These are phyloP conservation scores for Suillus sp. DNA, from an alignment of 768 basidiomycete species.

Conservation along the genomic window DNA sequence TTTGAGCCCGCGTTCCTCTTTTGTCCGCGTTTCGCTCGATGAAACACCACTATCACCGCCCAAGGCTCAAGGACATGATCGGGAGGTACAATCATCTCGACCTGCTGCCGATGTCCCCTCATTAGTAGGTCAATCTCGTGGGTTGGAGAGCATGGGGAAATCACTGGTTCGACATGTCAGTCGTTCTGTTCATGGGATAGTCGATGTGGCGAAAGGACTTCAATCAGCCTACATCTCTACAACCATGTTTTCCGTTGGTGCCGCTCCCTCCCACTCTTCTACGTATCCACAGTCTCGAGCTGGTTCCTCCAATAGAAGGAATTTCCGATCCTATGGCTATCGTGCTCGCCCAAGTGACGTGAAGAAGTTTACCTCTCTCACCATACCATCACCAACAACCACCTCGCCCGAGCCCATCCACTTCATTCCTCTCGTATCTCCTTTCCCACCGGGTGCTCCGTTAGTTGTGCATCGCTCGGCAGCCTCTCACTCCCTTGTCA, in stretches of 20 bases:
- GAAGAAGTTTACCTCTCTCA: slow-evolving; percentile 39
- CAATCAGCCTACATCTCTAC: slow-evolving; percentile 61
- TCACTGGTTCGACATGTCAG: slow-evolving; percentile 32
- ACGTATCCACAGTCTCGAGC: slow-evolving; percentile 22
- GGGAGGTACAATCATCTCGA: neutral
- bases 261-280: slow-evolving; percentile 23
- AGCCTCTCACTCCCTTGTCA: slow-evolving; percentile 41
- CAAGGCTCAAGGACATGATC: slow-evolving; percentile 1
- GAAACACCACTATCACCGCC: slow-evolving; percentile 39
- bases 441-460: slow-evolving; percentile 33
- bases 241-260: slow-evolving; percentile 47
- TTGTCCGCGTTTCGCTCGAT: slow-evolving; percentile 37
- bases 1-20: slow-evolving; percentile 37
- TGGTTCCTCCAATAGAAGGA: slow-evolving; percentile 18
- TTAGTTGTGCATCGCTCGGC: slow-evolving; percentile 29
- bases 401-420: slow-evolving; percentile 31
- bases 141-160: slow-evolving; percentile 16
- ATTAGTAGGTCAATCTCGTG: neutral
- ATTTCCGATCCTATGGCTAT: slow-evolving; percentile 39
- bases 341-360: slow-evolving; percentile 48
- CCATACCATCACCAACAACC: slow-evolving; percentile 16
- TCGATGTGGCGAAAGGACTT: slow-evolving; percentile 56
- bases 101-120: neutral
- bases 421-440: slow-evolving; percentile 45
- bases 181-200: slow-evolving; percentile 42